Base-by-base conservation (phyloP, 2,329 filamentous ascomycete species). In the Alternaria triticina region DNA sequence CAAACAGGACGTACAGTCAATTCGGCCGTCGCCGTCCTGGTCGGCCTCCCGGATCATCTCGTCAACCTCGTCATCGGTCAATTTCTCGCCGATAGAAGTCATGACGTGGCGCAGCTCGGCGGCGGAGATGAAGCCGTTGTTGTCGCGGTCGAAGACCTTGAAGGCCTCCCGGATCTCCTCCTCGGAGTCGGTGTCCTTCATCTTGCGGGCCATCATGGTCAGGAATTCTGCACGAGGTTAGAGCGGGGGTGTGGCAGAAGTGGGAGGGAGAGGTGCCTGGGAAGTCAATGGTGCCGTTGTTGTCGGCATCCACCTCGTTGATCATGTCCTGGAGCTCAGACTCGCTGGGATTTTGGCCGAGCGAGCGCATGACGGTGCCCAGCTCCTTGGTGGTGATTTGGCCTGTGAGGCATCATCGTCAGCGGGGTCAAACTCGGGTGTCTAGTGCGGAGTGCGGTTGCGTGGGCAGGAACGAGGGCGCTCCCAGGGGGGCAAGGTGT, bases 41-140 rank as follows among this genome's bases (percentile, higher is more conserved):
- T 90, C 88, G 67, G 88, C 87, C 81, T 89, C 86, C 73, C 85
- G 80, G 75, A 90, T 87, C 87, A 90, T 89, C 81, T 89, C 86
- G 66, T 89, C 86, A 62, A 90, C 86, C 81, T 90, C 87, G 46
- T 86, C 86, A 70, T 82, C 87, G 54, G 86, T 88, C 76, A 90
- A 79, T 77, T 88, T 86, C 83, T 90, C 88, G 69, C 88, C 88
- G 59, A 90, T 87, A 23, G 85, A 87, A 69, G 86, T 87, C 86
- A 90, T 88, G 78, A 90, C 87, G 71, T 86, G 84, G 70, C 86
- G 83, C 68, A 90, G 82, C 79, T 90, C 88, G 54, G 86, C 86
- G 57, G 86, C 84, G 27, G 86, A 87, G 79, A 90, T 90, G 76
- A 88, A 89, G 69, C 88, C 88, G 76, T 87, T 89, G 79, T 86